Evolutionary conservation across 306 rosid species (phyloP).

Genomic region (Oxytropis ochrocephala): DNA sequence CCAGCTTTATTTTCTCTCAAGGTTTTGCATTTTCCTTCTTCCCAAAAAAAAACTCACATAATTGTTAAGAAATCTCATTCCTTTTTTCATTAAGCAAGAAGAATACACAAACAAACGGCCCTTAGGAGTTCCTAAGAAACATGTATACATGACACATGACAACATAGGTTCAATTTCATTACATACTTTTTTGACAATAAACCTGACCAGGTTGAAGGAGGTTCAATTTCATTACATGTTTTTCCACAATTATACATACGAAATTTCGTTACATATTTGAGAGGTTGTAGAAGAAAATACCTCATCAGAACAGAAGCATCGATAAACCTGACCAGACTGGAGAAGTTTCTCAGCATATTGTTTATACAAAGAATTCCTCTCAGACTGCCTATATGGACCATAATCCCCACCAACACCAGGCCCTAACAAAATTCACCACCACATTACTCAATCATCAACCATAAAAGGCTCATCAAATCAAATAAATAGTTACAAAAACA

Average conservation of each 20-base stretch:
- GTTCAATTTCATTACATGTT: too few relatives aligned
- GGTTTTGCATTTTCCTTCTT: not conserved
- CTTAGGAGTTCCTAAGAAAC: too few relatives aligned
- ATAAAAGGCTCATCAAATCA: not conserved
- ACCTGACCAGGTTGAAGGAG: too few relatives aligned
- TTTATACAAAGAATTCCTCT: conserved; percentile 79
- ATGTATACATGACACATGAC: too few relatives aligned
- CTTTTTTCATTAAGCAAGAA: too few relatives aligned
- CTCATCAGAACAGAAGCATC: conserved; percentile 88
- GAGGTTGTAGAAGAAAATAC: conserved; percentile 32
- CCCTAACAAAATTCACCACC: conserved; percentile 39
- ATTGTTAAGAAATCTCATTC: not conserved
- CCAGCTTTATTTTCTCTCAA: not conserved
- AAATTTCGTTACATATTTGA: too few relatives aligned
- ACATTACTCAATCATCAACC: not conserved
- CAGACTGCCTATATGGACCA: conserved; percentile 93
- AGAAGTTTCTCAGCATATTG: conserved; percentile 68
- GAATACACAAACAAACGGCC: not conserved
- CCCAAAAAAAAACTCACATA: not conserved
- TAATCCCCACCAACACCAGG: conserved; percentile 91
- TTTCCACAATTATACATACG: too few relatives aligned
- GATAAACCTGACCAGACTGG: conserved; percentile 74
- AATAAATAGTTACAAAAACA: not conserved
- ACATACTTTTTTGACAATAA: too few relatives aligned
- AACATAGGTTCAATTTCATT: not conserved